Conservation (phyloP, 805 yeast species). For the Brettanomyces sp. region DNA sequence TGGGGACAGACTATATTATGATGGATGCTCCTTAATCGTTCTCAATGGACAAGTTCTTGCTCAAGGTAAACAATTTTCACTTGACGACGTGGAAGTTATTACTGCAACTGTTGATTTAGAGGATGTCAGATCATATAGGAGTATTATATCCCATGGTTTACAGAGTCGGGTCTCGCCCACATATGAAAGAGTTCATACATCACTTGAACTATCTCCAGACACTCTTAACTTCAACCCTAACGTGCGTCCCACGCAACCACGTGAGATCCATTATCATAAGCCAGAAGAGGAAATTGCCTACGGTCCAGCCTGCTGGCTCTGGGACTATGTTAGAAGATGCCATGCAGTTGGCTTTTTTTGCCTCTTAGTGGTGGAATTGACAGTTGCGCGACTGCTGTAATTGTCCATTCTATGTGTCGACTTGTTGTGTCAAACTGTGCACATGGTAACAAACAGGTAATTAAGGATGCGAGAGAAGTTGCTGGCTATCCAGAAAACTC, state of each 20-base stretch:
- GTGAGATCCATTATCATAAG: constrained; percentile 49
- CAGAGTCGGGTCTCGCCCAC: constrained; percentile 43
- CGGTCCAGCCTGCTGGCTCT: constrained; percentile 99
- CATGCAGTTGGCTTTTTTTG: constrained; percentile 83
- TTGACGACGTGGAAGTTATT: constrained; percentile 87
- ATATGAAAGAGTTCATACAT: constrained; percentile 51
- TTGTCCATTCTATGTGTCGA: constrained; percentile 90
- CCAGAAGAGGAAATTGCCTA: constrained; percentile 96
- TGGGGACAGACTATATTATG: constrained; percentile 94
- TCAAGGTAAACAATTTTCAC: constrained; percentile 85
- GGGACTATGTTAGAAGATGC: constrained; percentile 95
- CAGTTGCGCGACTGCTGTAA: constrained; percentile 93
- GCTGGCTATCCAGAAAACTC: constrained; percentile 38
- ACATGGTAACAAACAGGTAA: constrained; percentile 67
- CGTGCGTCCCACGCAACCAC: constrained; percentile 46
- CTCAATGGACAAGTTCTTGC: constrained; percentile 89
- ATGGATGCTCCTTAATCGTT: constrained; percentile 92
- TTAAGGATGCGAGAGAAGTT: constrained; percentile 62
- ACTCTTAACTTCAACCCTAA: constrained; percentile 50
- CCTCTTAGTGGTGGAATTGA: constrained; percentile 98
- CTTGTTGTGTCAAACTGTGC: constrained; percentile 63
- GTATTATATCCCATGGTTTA: constrained; percentile 61
- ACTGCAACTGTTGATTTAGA: constrained; percentile 93
- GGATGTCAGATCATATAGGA: constrained; percentile 78
- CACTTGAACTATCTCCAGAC: constrained; percentile 57